These are phyloP conservation scores for Penicillium carneum DNA, from an alignment of 2,329 filamentous ascomycete genomes.

Conservation along the genomic window DNA sequence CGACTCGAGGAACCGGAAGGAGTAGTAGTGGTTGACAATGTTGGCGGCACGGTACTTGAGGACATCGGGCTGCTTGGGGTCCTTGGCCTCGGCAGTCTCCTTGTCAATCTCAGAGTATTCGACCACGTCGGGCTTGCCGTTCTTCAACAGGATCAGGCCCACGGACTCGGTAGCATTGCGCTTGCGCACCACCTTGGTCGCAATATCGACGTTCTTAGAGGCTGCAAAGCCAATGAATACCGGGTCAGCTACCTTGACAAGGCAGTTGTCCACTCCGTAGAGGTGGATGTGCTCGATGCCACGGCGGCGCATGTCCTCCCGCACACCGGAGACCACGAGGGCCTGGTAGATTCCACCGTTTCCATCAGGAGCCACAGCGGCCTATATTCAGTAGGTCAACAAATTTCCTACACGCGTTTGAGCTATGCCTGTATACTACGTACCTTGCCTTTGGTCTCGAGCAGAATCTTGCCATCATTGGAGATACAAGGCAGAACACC, in stretches of 20 bases:
- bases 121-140: slow-evolving; percentile 94
- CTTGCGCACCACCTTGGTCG: slow-evolving; percentile 99
- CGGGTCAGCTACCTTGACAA: slow-evolving; percentile 98
- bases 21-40: slow-evolving; percentile 99
- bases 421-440: slow-evolving; percentile 18
- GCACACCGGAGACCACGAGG: slow-evolving; percentile 77
- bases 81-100: slow-evolving; percentile 85
- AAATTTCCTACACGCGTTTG: not conserved
- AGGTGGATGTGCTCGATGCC: slow-evolving; percentile 94
- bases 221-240: slow-evolving; percentile 94
- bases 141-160: slow-evolving; percentile 90
- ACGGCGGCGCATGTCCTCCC: slow-evolving; percentile 85
- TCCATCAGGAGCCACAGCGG: slow-evolving; percentile 93
- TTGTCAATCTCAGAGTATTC: slow-evolving; percentile 97
- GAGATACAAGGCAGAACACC: slow-evolving; percentile 95
- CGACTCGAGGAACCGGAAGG: slow-evolving; percentile 86
- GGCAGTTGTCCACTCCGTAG: slow-evolving; percentile 98
- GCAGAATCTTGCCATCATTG: slow-evolving; percentile 94
- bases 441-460: slow-evolving; percentile 86
- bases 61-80: slow-evolving; percentile 77
- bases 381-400: slow-evolving; percentile 50
- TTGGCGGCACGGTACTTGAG: slow-evolving; percentile 97
- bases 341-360: slow-evolving; percentile 97
- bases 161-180: slow-evolving; percentile 95
- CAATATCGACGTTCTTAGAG: slow-evolving; percentile 87